Evolutionary conservation across 495 filamentous ascomycete genomes (phyloP).

Genomic region (Peziza echinospora): DNA sequence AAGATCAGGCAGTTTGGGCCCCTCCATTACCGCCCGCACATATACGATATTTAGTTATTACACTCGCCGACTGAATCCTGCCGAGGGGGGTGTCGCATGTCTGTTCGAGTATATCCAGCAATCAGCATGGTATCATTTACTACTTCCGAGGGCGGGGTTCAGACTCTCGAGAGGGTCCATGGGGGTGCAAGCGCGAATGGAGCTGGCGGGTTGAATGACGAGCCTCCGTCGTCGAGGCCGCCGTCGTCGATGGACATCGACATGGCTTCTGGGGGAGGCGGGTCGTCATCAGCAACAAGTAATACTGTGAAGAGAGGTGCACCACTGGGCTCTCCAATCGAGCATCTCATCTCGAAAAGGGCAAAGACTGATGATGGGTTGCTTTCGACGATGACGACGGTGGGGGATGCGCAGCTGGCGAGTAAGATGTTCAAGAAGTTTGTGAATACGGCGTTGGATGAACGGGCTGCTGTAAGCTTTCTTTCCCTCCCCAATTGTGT

Average conservation of each 20-base stretch:
- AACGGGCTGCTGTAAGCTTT: conserved; percentile 12
- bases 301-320: neutral
- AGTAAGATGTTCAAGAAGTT: neutral
- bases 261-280: neutral
- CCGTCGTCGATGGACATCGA: neutral
- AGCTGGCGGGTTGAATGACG: neutral
- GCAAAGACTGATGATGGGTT: no score
- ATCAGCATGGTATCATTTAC: neutral
- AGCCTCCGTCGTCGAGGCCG: neutral
- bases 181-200: no score
- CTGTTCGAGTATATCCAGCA: no score
- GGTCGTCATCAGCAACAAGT: neutral
- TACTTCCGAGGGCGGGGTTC: neutral
- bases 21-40: no score
- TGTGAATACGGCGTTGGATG: conserved; percentile 4
- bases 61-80: no score
- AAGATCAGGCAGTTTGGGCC: no score
- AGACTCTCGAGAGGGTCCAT: neutral
- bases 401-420: neutral
- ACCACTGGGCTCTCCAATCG: neutral
- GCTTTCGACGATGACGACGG: neutral
- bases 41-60: no score
- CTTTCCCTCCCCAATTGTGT: neutral
- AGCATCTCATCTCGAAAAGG: neutral
- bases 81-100: no score